A percentile compares a stretch with the other conserved stretches of the same genome.
These are phyloP conservation scores for Phytophthora boehmeriae DNA, from an alignment of 352 stramenopile genomes.

Conservation along the genomic window DNA sequence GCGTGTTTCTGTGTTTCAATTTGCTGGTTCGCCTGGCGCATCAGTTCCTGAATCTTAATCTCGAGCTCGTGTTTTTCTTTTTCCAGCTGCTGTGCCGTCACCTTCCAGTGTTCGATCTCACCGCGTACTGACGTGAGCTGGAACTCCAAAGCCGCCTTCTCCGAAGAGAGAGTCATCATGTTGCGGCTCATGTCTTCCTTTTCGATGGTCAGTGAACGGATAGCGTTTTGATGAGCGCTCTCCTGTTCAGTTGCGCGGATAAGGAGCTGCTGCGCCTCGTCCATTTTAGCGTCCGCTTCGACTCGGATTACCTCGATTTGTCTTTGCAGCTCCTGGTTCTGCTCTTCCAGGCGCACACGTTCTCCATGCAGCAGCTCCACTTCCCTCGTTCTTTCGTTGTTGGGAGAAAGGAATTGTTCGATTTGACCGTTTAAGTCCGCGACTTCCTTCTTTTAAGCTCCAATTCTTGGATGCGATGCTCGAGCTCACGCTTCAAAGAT, in stretches of 20 bases:
- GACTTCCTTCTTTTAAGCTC: constrained; percentile 59
- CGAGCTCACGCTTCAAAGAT: constrained; percentile 53
- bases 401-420: constrained; percentile 54
- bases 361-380: constrained; percentile 60
- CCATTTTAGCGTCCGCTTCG: constrained; percentile 49
- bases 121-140: constrained; percentile 52
- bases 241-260: constrained; percentile 53
- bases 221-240: constrained; percentile 49
- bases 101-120: constrained; percentile 43
- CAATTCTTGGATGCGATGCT: constrained; percentile 57
- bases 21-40: constrained; percentile 52
- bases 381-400: constrained; percentile 61
- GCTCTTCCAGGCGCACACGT: constrained; percentile 62
- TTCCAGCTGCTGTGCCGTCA: constrained; percentile 45
- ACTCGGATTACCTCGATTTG: constrained; percentile 49
- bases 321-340: constrained; percentile 52
- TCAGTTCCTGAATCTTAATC: constrained; percentile 52
- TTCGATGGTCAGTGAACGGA: constrained; percentile 57
- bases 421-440: constrained; percentile 57
- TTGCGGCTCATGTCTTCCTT: constrained; percentile 70
- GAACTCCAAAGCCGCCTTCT: constrained; percentile 58
- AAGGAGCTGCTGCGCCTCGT: constrained; percentile 53
- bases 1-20: constrained; percentile 56
- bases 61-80: constrained; percentile 59
- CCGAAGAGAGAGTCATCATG: constrained; percentile 43